Evolutionary conservation across 768 basidiomycete species (phyloP), one percentile per base, ranked within the genome.

Genomic region (Mycena venus): DNA sequence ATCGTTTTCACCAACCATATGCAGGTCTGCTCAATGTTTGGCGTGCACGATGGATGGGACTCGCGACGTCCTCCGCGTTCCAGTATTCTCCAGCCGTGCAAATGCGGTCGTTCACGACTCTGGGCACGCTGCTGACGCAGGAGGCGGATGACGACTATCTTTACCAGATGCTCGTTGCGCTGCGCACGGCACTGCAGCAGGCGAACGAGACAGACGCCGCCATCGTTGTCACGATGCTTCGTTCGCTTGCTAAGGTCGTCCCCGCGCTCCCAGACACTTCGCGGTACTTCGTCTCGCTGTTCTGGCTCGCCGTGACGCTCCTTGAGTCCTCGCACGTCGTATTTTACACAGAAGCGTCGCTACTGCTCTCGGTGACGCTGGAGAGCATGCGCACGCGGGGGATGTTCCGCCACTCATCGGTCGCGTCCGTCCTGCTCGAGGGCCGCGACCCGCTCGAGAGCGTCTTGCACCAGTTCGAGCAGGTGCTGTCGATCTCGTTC

Each of bases 101-200:
- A 80, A 91, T 94, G 31, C 92, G 95, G 12, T 94, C 96, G 0
- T 98, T 97, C 81, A 90, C 94, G 36, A 91, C 94, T 4, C 89
- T 98, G 11, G 95, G 95, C 4, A 88, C 90, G n/a, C 88, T 97
- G n/a, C 93, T 95, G 19, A 90, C 90, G 4, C 89, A 93, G 3
- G 95, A 96, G 29, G 94, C 97, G 49, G 97, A 98, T 75, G 97
- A 97, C 74, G 97, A 98, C 80, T 91, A 97, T 76, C 86, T 98
- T 65, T 98, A 97, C 78, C 97, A 98, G 80, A 96, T 98, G 83
- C 90, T 97, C 11, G 94, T 97, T 8, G 95, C 97, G 0, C 92
- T 97, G 82, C 91, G 90, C 75, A 92, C 89, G 0, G 93, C 94
- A 0, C 84, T 98, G 21, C 81, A 83, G 12, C 91, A 92, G 77